Conservation (phyloP, 1,139 yeast genomes). For the Insectozyma bohioensis region DNA sequence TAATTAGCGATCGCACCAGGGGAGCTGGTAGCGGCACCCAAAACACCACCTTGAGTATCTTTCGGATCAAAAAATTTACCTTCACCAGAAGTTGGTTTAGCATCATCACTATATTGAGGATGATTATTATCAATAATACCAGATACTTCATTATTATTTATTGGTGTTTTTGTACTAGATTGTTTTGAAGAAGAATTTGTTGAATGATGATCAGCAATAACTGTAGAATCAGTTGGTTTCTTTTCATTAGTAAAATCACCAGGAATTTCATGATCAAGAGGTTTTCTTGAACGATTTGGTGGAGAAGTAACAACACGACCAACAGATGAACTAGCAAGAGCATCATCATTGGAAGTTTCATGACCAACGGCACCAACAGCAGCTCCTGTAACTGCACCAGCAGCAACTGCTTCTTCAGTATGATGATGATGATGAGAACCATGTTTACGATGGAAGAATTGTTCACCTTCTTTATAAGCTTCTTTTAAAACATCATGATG, state of each 20-base stretch:
- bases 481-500: conserved; percentile 10
- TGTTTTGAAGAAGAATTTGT: conserved; percentile 7
- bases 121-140: conserved; percentile 18
- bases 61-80: conserved; percentile 38
- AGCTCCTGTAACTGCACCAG: conserved; percentile 5
- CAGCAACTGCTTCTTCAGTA: conserved; percentile 2
- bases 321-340: conserved; percentile 21
- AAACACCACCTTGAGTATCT: conserved; percentile 24
- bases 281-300: conserved; percentile 28
- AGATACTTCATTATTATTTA: conserved; percentile 1
- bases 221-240: conserved; percentile 27
- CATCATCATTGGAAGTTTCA: conserved; percentile 7
- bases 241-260: conserved; percentile 38
- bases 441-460: conserved; percentile 10
- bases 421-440: conserved; percentile 7
- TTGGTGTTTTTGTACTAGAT: not conserved
- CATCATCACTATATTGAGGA: conserved; percentile 31
- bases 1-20: conserved; percentile 10
- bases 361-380: conserved; percentile 7
- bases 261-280: conserved; percentile 26
- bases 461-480: conserved; percentile 12
- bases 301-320: conserved; percentile 36
- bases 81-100: conserved; percentile 26
- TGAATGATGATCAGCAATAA: conserved; percentile 15
- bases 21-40: conserved; percentile 7